Evolutionary conservation across 2,329 filamentous ascomycete species (phyloP).

Genomic region (Neofusicoccum laricinum): DNA sequence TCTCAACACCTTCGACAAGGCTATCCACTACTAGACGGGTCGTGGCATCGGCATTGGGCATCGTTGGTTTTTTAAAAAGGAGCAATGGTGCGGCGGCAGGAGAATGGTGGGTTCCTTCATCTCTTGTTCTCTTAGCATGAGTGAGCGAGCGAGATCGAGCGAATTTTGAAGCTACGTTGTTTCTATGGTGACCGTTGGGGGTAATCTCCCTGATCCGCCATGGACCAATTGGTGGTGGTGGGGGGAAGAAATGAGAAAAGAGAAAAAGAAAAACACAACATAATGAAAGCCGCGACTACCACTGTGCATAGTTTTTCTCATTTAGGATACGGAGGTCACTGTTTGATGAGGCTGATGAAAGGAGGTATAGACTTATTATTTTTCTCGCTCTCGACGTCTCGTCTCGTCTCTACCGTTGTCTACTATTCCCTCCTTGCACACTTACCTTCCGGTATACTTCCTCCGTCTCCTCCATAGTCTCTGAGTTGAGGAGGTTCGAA

Average conservation of each 20-base stretch:
- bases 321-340: slow-evolving; percentile 3
- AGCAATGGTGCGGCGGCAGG: not conserved
- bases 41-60: not conserved
- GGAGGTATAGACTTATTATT: not conserved
- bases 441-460: too few relatives aligned
- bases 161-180: not conserved
- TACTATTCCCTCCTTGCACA: too few relatives aligned
- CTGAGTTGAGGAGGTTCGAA: too few relatives aligned
- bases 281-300: slow-evolving; percentile 1
- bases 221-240: not conserved
- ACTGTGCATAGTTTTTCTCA: slow-evolving; percentile 4
- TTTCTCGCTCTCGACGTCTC: not conserved
- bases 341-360: not conserved
- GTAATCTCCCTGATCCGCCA: too few relatives aligned
- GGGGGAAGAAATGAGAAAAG: not conserved
- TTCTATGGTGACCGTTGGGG: not conserved
- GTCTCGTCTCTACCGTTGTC: not conserved
- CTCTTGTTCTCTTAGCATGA: not conserved
- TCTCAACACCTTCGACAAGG: slow-evolving; percentile 93
- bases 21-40: slow-evolving; percentile 76
- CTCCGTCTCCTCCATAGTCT: too few relatives aligned
- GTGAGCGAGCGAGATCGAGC: not conserved
- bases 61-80: not conserved
- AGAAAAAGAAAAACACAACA: not conserved
- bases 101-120: slow-evolving; percentile 2